phyloP scores from a whole-genome alignment of 768 basidiomycete species.

The Harrya chromipes region DNA sequence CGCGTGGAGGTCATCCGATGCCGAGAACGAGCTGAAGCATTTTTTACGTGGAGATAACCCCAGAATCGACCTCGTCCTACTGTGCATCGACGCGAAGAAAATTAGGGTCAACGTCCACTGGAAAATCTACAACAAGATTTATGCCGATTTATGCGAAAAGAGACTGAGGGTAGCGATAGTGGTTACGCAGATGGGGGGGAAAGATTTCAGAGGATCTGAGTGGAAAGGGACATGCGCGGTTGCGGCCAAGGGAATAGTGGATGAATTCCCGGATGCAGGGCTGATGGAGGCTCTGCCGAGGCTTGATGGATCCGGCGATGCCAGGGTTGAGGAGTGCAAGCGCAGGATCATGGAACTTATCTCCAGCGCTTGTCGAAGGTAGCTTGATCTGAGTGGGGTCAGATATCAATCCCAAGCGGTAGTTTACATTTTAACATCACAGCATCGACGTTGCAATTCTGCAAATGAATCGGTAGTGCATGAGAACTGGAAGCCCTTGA shows the following conservation, averaged over 20 bases:
- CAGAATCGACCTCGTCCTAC: slow-evolving; percentile 16
- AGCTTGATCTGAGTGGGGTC: too few relatives aligned
- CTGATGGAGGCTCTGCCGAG: slow-evolving; percentile 21
- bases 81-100: slow-evolving; percentile 22
- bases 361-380: slow-evolving; percentile 6
- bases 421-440: too few relatives aligned
- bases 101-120: slow-evolving; percentile 13
- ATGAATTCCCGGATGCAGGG: slow-evolving; percentile 9
- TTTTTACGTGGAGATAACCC: slow-evolving; percentile 15
- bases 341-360: slow-evolving; percentile 21
- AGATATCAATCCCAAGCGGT: too few relatives aligned
- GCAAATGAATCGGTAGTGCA: too few relatives aligned
- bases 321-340: slow-evolving; percentile 17
- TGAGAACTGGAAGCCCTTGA: too few relatives aligned
- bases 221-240: slow-evolving; percentile 19
- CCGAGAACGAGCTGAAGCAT: slow-evolving; percentile 16
- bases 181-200: slow-evolving; percentile 11
- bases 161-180: slow-evolving; percentile 16
- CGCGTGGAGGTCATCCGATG: slow-evolving; percentile 5
- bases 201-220: slow-evolving; percentile 1
- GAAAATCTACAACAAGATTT: slow-evolving; percentile 21
- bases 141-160: slow-evolving; percentile 11
- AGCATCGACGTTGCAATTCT: too few relatives aligned
- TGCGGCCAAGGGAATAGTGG: slow-evolving; percentile 6
- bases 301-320: slow-evolving; percentile 11